A percentile compares a stretch with the other conserved stretches of the same genome.
Conservation (phyloP, 2,329 filamentous ascomycete genomes). For the Teratosphaeriaceae sp. region DNA sequence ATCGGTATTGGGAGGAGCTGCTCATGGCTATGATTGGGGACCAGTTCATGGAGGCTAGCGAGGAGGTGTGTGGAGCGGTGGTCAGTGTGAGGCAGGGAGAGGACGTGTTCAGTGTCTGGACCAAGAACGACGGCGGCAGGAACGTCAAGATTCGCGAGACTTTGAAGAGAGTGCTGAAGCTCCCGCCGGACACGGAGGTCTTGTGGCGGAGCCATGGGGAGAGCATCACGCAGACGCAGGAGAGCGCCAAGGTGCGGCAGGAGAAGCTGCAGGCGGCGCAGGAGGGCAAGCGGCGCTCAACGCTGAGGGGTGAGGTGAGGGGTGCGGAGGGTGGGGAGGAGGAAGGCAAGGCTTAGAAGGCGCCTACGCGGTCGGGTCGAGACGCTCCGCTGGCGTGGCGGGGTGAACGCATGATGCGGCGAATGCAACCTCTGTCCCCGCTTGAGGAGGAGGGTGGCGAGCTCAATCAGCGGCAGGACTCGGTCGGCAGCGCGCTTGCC, state of each 20-base stretch:
- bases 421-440: too few species aligned
- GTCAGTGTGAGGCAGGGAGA: constrained; percentile 92
- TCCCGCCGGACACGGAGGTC: constrained; percentile 83
- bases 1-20: constrained; percentile 95
- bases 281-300: constrained; percentile 39
- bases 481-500: too few species aligned
- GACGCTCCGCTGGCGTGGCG: too few species aligned
- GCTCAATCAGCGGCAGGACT: too few species aligned
- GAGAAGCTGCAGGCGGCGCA: constrained; percentile 54
- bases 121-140: constrained; percentile 81
- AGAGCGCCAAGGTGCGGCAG: constrained; percentile 84
- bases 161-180: constrained; percentile 81
- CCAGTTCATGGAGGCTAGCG: constrained; percentile 84
- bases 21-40: constrained; percentile 86
- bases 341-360: not conserved
- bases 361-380: too few species aligned
- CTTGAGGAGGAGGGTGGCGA: too few species aligned
- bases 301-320: constrained; percentile 13
- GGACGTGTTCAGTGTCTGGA: constrained; percentile 97
- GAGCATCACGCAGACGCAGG: constrained; percentile 84
- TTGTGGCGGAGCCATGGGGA: constrained; percentile 96
- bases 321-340: not conserved
- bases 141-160: constrained; percentile 98
- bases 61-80: constrained; percentile 92
- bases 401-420: too few species aligned